These are phyloP conservation scores for Dendrothele bispora DNA, from an alignment of 768 basidiomycete genomes.

Conservation along the genomic window DNA sequence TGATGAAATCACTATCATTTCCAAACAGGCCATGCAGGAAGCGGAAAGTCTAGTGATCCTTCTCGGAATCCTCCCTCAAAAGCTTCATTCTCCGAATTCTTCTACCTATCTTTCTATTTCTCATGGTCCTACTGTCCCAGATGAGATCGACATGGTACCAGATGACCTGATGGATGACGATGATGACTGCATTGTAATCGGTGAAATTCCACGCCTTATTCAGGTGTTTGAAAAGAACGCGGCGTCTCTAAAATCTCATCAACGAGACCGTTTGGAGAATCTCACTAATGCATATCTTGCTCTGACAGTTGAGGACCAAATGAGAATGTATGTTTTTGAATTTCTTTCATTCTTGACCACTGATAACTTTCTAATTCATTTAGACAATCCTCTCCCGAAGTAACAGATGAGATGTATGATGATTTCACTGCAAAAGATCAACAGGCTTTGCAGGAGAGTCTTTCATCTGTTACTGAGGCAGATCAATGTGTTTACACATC, in stretches of 20 bases:
- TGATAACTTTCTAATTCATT: background rate
- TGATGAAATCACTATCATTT: constrained; percentile 10
- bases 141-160: background rate
- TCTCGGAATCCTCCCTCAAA: constrained; percentile 15
- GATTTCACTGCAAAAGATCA: background rate
- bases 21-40: constrained; percentile 16
- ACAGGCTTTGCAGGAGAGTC: background rate
- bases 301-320: background rate
- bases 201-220: background rate
- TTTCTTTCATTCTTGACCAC: background rate
- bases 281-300: background rate
- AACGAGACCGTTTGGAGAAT: background rate
- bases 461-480: background rate
- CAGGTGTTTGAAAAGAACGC: background rate
- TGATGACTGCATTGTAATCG: background rate
- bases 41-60: constrained; percentile 16
- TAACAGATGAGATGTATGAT: background rate
- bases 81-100: no score
- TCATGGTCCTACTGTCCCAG: background rate
- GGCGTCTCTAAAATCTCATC: background rate
- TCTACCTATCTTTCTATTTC: background rate
- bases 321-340: background rate
- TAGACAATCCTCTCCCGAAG: background rate
- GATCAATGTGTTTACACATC: no score
- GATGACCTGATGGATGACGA: background rate